Evolutionary conservation across 2,329 filamentous ascomycete genomes (phyloP), one percentile per base, ranked within the genome.

Genomic region (Fusarium sp.): DNA sequence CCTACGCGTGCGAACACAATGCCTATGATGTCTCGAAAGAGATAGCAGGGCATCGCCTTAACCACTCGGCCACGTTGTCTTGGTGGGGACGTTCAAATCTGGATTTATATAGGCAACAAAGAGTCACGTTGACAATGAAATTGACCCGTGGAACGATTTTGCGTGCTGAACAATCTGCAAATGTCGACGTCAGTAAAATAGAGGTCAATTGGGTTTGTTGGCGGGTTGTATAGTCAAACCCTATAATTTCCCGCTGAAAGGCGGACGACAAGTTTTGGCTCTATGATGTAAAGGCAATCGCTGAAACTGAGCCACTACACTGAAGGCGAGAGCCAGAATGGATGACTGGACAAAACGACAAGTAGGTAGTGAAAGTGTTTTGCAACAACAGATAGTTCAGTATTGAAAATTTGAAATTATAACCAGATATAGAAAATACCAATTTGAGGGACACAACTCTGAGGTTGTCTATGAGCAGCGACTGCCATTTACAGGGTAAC

Each of bases 11-110:
- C 66, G 66, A 69, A 69, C 65, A 69, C 66, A 69, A 69, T 69
- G 66, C 66, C 66, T 69, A 52, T 69, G 49, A 69, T 64, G 66
- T 69, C 66, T 64, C 65, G 7, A 12, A 52, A 41, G 39, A 67
- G 66, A 69, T 69, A 69, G 66, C 66, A 69, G 66, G 66, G 66
- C 66, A 69, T 69, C 66, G 66, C 66, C 66, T 69, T 69, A 69
- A 69, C 66, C 66, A 69, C 66, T 69, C 66, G 65, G 66, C 66
- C 66, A 69, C 57, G 66, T 69, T 69, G 66, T 69, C 66, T 57
- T 63, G 11, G 10, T 8, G 8, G 3, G 0, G 15, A 1, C 0
- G 3, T 6, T 2, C 1, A 17, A 39, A 0, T 42, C 17, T 18
- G 8, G 0, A 1, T 0, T 13, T 66, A 66, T 66, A 66, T 66